phyloP scores from a whole-genome alignment of 768 basidiomycete genomes.

The Suillus spraguei region DNA sequence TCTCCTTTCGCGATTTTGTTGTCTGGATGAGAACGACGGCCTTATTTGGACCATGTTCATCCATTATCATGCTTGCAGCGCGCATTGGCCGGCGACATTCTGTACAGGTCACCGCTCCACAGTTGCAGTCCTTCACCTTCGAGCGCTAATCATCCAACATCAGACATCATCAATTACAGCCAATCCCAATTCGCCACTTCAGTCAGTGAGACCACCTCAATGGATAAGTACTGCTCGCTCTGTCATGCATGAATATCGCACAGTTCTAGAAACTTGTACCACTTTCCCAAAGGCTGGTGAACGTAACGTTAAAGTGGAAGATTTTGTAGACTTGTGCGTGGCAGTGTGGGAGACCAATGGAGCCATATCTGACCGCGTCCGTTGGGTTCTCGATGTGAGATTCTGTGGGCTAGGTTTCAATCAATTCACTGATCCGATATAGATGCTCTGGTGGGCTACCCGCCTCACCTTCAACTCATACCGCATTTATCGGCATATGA shows the following conservation, averaged over 20 bases:
- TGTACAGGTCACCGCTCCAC: slow-evolving; percentile 74
- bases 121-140: slow-evolving; percentile 70
- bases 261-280: slow-evolving; percentile 67
- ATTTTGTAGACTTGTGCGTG: slow-evolving; percentile 80
- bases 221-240: slow-evolving; percentile 71
- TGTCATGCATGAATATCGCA: slow-evolving; percentile 71
- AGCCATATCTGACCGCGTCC: slow-evolving; percentile 58
- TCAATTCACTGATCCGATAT: slow-evolving; percentile 11
- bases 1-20: slow-evolving; percentile 52
- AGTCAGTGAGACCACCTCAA: slow-evolving; percentile 37
- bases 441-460: slow-evolving; percentile 95
- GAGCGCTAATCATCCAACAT: slow-evolving; percentile 64
- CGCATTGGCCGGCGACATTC: slow-evolving; percentile 80
- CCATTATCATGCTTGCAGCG: slow-evolving; percentile 61
- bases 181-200: slow-evolving; percentile 21
- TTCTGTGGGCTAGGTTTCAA: neutral
- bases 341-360: slow-evolving; percentile 82
- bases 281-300: slow-evolving; percentile 83
- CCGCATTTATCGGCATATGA: slow-evolving; percentile 83
- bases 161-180: slow-evolving; percentile 23
- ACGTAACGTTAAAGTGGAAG: slow-evolving; percentile 76
- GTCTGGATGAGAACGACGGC: slow-evolving; percentile 36
- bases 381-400: slow-evolving; percentile 83
- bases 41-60: slow-evolving; percentile 65
- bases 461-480: slow-evolving; percentile 93